Evolutionary conservation across 2,329 filamentous ascomycete genomes (phyloP), one percentile per base, ranked within the genome.

Genomic region (Oidium heveae): DNA sequence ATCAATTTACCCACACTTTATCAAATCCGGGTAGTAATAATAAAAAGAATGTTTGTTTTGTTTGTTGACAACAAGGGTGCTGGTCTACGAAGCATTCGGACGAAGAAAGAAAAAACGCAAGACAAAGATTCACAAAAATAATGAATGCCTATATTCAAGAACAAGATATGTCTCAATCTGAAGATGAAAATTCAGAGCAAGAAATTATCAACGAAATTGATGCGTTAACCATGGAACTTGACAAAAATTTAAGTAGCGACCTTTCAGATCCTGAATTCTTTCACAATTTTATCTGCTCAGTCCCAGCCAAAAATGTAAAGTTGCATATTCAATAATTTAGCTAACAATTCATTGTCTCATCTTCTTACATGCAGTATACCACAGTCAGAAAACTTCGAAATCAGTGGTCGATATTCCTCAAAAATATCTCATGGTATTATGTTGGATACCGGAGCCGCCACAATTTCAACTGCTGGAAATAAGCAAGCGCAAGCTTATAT

Each of bases 111-210:
- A 50, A 32, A 24, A 50, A 50, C 32, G 46, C 10, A 24, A 22
- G 24, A 50, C n/a, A 50, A 50, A 50, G 46, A 50, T 28, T 50
- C 46, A 50, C 46, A 10, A 50, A 10, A 50, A n/a, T 32, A 28
- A 50, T 50, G 46, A 50, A 50, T n/a, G 46, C 46, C 22, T 50
- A 33, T 10, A 50, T 50, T 12, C 46, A 50, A 50, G 46, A 50
- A 32, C 46, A 50, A 50, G 46, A 50, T 28, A 50, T 32, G 24
- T 32, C 46, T 28, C 46, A 22, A 8, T 28, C 6, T 28, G 46
- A 28, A 50, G 46, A 28, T 10, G 3, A 50, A 28, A 32, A 22
- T 28, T 12, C 9, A 12, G 4, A 41, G 13, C n/a, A 44, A 44
- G 41, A 44, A 9, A 10, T 44, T 9, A 44, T 44, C 16, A n/a